A percentile compares a stretch with the other conserved stretches of the same genome.
Evolutionary conservation across 2,329 filamentous ascomycete genomes (phyloP).

Genomic region (Dactylonectria estremocensis): DNA sequence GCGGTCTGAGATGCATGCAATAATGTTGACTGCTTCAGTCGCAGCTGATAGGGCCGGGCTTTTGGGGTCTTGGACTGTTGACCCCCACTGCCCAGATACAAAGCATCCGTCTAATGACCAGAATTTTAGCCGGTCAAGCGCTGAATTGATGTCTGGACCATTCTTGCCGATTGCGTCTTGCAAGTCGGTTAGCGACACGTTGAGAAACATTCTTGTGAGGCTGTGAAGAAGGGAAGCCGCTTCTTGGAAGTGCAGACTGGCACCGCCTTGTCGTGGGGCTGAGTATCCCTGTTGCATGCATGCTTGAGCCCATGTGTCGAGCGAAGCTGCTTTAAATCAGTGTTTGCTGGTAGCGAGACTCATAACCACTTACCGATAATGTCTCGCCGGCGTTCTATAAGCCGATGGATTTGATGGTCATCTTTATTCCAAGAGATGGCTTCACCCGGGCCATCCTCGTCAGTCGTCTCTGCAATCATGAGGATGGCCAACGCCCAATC

Average conservation of each 20-base stretch:
- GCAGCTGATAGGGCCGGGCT: not conserved
- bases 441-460: not conserved
- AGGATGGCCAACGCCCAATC: slow-evolving; percentile 7
- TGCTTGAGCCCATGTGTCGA: not conserved
- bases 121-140: not conserved
- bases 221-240: not conserved
- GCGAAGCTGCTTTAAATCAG: not conserved
- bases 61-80: not conserved
- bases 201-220: slow-evolving; percentile 3
- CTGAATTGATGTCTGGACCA: not conserved
- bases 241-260: not conserved
- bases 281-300: not conserved
- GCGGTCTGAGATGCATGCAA: not conserved
- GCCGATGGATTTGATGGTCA: not conserved
- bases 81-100: not conserved
- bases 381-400: not conserved
- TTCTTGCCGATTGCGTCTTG: slow-evolving; percentile 2
- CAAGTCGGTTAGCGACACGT: not conserved
- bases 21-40: not conserved
- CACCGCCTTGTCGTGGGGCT: not conserved
- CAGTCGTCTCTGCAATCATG: not conserved
- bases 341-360: not conserved
- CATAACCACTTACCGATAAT: not conserved
- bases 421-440: not conserved
- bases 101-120: not conserved